These are phyloP conservation scores for Lipomyces yamanashiensis DNA, from an alignment of 805 yeast species.

Conservation along the genomic window DNA sequence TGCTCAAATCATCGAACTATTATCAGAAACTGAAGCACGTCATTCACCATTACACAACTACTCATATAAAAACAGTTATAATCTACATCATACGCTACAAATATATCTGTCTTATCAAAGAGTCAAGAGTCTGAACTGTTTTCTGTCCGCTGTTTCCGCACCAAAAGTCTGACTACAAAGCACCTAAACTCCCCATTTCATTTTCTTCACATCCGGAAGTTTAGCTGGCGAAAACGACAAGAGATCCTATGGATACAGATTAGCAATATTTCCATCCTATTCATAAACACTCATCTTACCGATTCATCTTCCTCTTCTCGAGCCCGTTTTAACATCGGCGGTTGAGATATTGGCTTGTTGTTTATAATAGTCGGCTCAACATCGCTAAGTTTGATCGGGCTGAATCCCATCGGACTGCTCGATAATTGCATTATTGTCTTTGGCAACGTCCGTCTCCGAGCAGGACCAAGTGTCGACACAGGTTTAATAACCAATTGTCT, in stretches of 20 bases:
- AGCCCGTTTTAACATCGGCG: slow-evolving; percentile 1
- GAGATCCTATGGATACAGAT: not conserved
- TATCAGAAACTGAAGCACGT: no score
- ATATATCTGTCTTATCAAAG: no score
- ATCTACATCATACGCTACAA: no score
- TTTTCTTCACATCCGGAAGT: slow-evolving; percentile 3
- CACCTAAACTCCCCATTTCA: slow-evolving; percentile 1
- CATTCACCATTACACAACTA: no score
- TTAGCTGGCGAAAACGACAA: slow-evolving; percentile 11
- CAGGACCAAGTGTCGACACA: slow-evolving; percentile 13
- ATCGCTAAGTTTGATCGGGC: slow-evolving; percentile 10
- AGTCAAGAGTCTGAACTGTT: no score
- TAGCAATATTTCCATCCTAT: not conserved
- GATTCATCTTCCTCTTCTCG: slow-evolving; percentile 14
- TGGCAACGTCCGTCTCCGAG: slow-evolving; percentile 5
- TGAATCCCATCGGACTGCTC: slow-evolving; percentile 15
- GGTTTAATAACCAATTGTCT: slow-evolving; percentile 1
- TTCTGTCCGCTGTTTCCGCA: no score
- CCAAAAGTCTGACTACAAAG: not conserved
- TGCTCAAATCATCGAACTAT: no score
- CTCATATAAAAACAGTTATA: no score
- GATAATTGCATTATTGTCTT: slow-evolving; percentile 1
- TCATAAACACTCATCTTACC: not conserved
- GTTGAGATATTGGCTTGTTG: not conserved
- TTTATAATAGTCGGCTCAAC: not conserved